A percentile compares a stretch with the other conserved stretches of the same genome.
phyloP scores from a whole-genome alignment of 371 early-diverging fungal genomes.

The Mucor indicus region DNA sequence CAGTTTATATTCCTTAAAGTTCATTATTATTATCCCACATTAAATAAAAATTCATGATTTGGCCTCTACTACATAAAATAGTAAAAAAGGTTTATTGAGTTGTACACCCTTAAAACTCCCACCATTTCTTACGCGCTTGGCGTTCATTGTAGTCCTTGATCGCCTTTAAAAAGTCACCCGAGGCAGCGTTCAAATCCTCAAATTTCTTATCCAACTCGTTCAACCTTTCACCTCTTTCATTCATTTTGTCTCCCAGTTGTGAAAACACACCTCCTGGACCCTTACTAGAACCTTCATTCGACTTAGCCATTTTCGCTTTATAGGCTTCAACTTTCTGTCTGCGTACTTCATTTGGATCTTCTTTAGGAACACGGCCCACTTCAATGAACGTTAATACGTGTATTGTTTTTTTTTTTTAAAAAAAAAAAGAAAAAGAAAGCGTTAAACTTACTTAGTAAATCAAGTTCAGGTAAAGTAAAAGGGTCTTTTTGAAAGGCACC shows the following conservation, averaged over 20 bases:
- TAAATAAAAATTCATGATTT: too few species aligned
- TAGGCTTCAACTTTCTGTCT: slow-evolving; percentile 14
- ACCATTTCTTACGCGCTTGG: slow-evolving; percentile 57
- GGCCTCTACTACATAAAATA: too few species aligned
- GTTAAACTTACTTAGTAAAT: slow-evolving; percentile 44
- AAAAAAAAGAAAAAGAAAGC: not conserved
- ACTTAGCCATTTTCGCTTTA: slow-evolving; percentile 6
- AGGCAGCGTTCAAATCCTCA: slow-evolving; percentile 51
- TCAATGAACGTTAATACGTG: not conserved
- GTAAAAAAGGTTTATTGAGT: too few species aligned
- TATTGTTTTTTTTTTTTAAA: not conserved
- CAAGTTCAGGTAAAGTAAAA: slow-evolving; percentile 42
- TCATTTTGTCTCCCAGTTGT: slow-evolving; percentile 46
- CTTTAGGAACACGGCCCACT: slow-evolving; percentile 21
- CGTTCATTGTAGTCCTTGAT: slow-evolving; percentile 54
- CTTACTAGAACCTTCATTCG: not conserved
- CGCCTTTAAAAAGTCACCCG: slow-evolving; percentile 51
- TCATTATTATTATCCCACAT: too few species aligned
- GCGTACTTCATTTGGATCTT: slow-evolving; percentile 12
- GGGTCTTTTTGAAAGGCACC: slow-evolving; percentile 43
- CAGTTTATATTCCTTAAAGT: too few species aligned
- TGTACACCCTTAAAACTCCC: slow-evolving; percentile 49
- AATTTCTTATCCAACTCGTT: slow-evolving; percentile 48
- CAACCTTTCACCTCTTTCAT: slow-evolving; percentile 56
- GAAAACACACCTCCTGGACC: slow-evolving; percentile 37